Conservation (phyloP, 2,329 filamentous ascomycete genomes). For the Aureobasidium sp. region DNA sequence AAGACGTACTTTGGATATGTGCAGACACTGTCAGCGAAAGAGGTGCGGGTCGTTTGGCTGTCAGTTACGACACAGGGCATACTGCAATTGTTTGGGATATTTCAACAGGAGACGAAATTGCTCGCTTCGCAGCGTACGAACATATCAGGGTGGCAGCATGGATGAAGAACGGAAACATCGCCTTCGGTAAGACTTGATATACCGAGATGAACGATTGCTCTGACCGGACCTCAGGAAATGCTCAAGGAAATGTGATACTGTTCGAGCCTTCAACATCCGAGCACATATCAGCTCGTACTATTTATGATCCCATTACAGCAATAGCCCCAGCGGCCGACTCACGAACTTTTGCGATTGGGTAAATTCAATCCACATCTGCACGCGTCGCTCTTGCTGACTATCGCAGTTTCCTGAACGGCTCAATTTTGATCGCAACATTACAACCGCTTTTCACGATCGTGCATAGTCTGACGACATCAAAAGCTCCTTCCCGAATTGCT, state of each 20-base stretch:
- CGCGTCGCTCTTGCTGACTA: slow-evolving; percentile 2
- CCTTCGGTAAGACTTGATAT: slow-evolving; percentile 63
- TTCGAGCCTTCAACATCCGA: slow-evolving; percentile 92
- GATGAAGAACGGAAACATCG: slow-evolving; percentile 96
- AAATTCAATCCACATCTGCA: slow-evolving; percentile 20
- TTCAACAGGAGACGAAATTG: slow-evolving; percentile 79
- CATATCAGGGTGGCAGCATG: slow-evolving; percentile 76
- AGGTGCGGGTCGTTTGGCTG: slow-evolving; percentile 74
- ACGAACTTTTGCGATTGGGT: slow-evolving; percentile 94
- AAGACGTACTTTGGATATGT: slow-evolving; percentile 73
- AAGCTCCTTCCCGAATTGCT: slow-evolving; percentile 77
- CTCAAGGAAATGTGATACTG: slow-evolving; percentile 83
- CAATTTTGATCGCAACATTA: slow-evolving; percentile 78
- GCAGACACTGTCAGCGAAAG: slow-evolving; percentile 87
- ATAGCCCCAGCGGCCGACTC: slow-evolving; percentile 83
- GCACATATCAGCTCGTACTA: slow-evolving; percentile 81
- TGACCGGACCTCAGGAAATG: slow-evolving; percentile 56
- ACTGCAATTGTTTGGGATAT: slow-evolving; percentile 97
- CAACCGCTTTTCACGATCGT: slow-evolving; percentile 90
- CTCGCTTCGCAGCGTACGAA: slow-evolving; percentile 88
- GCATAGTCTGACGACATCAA: slow-evolving; percentile 79
- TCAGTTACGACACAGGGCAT: slow-evolving; percentile 85
- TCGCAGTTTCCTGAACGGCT: slow-evolving; percentile 83
- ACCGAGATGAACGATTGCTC: background rate
- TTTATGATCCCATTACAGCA: slow-evolving; percentile 92